Evolutionary conservation across 2,329 filamentous ascomycete species (phyloP).

Genomic region (Calonectria ilicicola): DNA sequence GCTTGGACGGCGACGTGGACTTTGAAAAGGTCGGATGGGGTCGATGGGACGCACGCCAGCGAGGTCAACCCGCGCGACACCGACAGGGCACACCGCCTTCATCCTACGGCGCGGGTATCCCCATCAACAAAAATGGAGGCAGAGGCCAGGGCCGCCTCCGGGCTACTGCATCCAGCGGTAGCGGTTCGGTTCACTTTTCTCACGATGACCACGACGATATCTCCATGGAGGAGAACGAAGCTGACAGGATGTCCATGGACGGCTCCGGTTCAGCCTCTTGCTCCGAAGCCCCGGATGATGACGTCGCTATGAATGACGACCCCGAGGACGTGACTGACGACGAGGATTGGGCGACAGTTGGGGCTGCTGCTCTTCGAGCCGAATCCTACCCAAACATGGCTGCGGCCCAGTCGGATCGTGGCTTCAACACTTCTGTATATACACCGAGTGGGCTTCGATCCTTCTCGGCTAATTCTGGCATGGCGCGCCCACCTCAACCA

Average conservation of each 20-base stretch:
- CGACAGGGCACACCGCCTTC: conserved; percentile 56
- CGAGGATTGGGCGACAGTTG: conserved; percentile 94
- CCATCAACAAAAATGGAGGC: conserved; percentile 62
- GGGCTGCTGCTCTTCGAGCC: conserved; percentile 83
- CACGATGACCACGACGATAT: conserved; percentile 74
- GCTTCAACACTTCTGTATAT: conserved; percentile 58
- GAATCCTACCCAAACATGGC: conserved; percentile 70
- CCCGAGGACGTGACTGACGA: conserved; percentile 91
- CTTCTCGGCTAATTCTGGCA: conserved; percentile 63
- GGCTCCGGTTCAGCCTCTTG: conserved; percentile 78
- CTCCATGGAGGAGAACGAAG: conserved; percentile 84
- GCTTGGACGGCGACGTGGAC: conserved; percentile 76
- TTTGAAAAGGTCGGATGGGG: conserved; percentile 99
- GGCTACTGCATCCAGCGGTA: conserved; percentile 70
- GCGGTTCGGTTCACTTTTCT: conserved; percentile 81
- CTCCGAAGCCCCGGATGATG: conserved; percentile 78
- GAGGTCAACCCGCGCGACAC: conserved; percentile 69
- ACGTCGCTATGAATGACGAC: conserved; percentile 77
- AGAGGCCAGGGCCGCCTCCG: conserved; percentile 62
- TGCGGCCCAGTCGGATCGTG: conserved; percentile 65
- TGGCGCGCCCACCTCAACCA: conserved; percentile 65
- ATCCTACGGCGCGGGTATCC: conserved; percentile 64
- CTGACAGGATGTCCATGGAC: conserved; percentile 93
- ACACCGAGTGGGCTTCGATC: conserved; percentile 59
- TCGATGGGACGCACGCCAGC: conserved; percentile 87